Evolutionary conservation across 495 filamentous ascomycete genomes (phyloP), one percentile per base, ranked within the genome.

Genomic region (Extremus antarcticus): DNA sequence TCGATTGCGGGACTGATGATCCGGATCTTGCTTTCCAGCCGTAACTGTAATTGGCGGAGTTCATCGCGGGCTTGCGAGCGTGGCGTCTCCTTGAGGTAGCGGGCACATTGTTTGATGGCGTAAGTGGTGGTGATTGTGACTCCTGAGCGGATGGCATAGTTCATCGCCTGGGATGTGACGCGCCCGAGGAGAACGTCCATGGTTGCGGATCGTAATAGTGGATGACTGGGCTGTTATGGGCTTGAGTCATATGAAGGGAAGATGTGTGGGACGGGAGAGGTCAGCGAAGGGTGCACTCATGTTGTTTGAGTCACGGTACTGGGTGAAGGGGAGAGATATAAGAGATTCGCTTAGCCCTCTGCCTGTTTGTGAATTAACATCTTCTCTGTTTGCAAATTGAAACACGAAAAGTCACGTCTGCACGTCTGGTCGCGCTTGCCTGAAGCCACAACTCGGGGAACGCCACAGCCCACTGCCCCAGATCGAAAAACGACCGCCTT

Each of bases 1-100:
- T 96, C 88, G 63, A 96, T 94, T 1, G 90, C 85, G 3, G 90
- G 90, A 21, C 88, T 88, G 40, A 96, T 84, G 52, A 96, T 90
- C 85, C 89, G 54, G 50, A 94, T 94, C 65, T 94, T 94, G 73
- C 77, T 83, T 54, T 94, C 78, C 0, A 96, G 73, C 2, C 85
- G 77, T 47, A 85, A 77, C 63, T 95, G 88, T 11, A 95, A 71
- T 13, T 71, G 63, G 51, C 78, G 69, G 10, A 96, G 72, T 68
- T 94, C 86, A 47, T 85, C 77, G 45, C 80, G 77, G 25, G 81
- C 78, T 62, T 78, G 79, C 53, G 86, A 77, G 56, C 88, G 79
- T 11, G 57, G 60, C 9, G 54, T 52, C 72, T 87, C 85, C 73
- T 89, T 87, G 15, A 96, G 75, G 40, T 96, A 73, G 35, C 88